These are phyloP conservation scores for Ustilago vetiveriae DNA, from an alignment of 1,284 basidiomycete genomes.

Conservation along the genomic window DNA sequence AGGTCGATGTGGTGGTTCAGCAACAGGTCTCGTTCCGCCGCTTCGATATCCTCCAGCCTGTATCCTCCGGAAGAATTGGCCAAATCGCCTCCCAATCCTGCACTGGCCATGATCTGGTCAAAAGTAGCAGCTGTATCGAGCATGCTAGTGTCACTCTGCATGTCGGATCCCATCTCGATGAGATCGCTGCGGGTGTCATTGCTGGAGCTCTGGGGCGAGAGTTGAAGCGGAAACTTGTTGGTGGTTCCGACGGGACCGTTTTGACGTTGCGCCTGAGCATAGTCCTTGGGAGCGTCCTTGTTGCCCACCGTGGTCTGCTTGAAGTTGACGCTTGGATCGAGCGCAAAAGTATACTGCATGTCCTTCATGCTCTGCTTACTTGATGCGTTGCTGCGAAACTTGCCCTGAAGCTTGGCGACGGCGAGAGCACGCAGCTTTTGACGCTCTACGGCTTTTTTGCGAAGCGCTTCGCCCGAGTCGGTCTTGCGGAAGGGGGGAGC, in stretches of 20 bases:
- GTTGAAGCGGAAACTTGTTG: conserved; percentile 39
- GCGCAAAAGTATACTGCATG: conserved; percentile 43
- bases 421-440: conserved; percentile 47
- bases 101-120: conserved; percentile 38
- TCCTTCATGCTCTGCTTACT: conserved; percentile 42
- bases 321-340: conserved; percentile 44
- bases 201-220: conserved; percentile 23
- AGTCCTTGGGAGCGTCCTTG: conserved; percentile 31
- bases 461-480: conserved; percentile 44
- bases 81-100: conserved; percentile 14
- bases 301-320: conserved; percentile 42
- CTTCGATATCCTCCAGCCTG: conserved; percentile 51
- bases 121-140: conserved; percentile 17
- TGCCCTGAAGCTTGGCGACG: conserved; percentile 43
- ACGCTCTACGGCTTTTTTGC: conserved; percentile 41
- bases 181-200: conserved; percentile 14
- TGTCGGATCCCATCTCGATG: conserved; percentile 12
- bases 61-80: conserved; percentile 20
- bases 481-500: conserved; percentile 49
- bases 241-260: conserved; percentile 35
- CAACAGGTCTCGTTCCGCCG: conserved; percentile 45
- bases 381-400: conserved; percentile 18
- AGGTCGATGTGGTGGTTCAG: conserved; percentile 51
- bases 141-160: conserved; percentile 7
- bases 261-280: conserved; percentile 27